phyloP scores from a whole-genome alignment of 2,329 filamentous ascomycete species.

The Calonectria montana region DNA sequence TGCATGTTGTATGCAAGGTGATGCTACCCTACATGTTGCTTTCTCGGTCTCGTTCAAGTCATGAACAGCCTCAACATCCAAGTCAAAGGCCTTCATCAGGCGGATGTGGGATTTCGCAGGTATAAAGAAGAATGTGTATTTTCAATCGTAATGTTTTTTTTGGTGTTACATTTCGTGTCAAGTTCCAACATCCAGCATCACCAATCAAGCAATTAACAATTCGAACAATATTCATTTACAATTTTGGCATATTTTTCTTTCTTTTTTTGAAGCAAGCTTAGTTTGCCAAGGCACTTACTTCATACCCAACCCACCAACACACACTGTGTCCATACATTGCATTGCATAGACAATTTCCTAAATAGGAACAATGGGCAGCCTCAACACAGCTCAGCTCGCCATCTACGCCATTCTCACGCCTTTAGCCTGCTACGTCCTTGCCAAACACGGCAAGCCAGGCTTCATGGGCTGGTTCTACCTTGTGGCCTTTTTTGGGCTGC shows the following conservation, averaged over 20 bases:
- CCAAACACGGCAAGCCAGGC: conserved; percentile 49
- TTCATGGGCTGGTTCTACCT: conserved; percentile 54
- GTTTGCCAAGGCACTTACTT: no score
- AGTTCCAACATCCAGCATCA: background rate
- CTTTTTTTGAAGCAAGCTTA: background rate
- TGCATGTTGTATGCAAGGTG: no score
- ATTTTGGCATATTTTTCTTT: background rate
- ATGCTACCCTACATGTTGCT: background rate
- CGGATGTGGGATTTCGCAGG: background rate
- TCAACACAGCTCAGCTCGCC: conserved; percentile 44
- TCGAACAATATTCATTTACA: background rate
- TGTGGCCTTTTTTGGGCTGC: conserved; percentile 50
- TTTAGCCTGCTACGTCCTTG: conserved; percentile 45
- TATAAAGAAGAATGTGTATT: background rate
- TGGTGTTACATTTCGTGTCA: background rate
- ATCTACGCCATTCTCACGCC: conserved; percentile 50
- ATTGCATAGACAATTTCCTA: no score
- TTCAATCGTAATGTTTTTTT: background rate
- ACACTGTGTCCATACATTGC: no score
- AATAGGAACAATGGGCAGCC: conserved; percentile 16
- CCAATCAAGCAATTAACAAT: background rate
- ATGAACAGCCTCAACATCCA: background rate
- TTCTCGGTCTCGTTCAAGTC: conserved; percentile 7
- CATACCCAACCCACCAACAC: background rate
- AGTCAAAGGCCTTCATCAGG: background rate